phyloP scores from a whole-genome alignment of 2,329 filamentous ascomycete genomes.

The Lecanoromycetidae sp. region DNA sequence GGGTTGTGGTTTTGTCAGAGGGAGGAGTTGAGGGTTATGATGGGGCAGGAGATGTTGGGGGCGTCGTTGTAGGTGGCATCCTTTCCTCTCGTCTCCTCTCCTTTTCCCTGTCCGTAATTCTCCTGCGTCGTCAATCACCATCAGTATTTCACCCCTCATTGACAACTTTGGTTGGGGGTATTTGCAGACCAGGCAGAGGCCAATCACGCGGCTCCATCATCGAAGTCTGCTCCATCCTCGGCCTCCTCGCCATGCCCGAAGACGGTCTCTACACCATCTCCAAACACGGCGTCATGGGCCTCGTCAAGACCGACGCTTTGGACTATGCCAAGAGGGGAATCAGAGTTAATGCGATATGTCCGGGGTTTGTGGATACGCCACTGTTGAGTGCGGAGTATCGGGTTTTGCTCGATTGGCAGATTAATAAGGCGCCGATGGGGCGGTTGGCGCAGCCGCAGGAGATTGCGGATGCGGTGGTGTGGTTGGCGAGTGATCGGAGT shows the following conservation, averaged over 20 bases:
- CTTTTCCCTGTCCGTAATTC: no score
- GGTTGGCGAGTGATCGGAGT: constrained; percentile 2
- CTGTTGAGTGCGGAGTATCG: no score
- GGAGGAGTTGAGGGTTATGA: constrained; percentile 9
- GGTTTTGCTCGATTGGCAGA: background rate
- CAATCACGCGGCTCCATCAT: constrained; percentile 18
- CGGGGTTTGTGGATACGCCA: constrained; percentile 16
- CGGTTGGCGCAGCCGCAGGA: constrained; percentile 22
- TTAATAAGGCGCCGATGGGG: background rate
- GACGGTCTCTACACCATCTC: constrained; percentile 17
- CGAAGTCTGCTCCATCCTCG: constrained; percentile 10
- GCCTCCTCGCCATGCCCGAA: constrained; percentile 12
- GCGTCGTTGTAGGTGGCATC: no score
- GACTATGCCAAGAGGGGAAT: constrained; percentile 11
- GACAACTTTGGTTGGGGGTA: no score
- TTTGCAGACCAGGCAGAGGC: no score
- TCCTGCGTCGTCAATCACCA: no score
- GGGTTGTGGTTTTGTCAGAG: no score
- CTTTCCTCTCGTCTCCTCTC: no score
- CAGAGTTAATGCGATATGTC: constrained; percentile 17
- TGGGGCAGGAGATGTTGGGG: no score
- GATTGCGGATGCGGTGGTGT: constrained; percentile 29
- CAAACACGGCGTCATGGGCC: constrained; percentile 20
- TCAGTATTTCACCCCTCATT: no score
- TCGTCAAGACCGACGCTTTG: constrained; percentile 18